These are phyloP conservation scores for Zychaea mexicana DNA, from an alignment of 371 early-diverging fungal genomes.

Conservation along the genomic window DNA sequence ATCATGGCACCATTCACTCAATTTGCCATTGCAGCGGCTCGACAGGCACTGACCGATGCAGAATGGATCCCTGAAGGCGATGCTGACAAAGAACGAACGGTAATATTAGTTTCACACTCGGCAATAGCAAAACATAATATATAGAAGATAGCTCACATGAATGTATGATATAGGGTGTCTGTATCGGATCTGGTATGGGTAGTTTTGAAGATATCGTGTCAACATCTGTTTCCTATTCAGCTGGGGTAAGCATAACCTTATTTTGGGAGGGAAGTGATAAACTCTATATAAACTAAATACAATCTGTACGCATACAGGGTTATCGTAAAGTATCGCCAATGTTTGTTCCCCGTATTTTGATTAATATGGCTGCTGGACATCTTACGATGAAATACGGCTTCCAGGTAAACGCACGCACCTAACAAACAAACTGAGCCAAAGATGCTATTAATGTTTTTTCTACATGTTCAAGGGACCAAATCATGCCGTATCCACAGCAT, in stretches of 20 bases:
- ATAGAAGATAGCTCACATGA: slow-evolving; percentile 58
- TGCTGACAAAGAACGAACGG: slow-evolving; percentile 62
- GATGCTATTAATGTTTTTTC: not conserved
- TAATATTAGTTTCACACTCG: slow-evolving; percentile 18
- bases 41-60: slow-evolving; percentile 87
- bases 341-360: slow-evolving; percentile 88
- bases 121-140: too few relatives aligned
- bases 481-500: slow-evolving; percentile 91
- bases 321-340: slow-evolving; percentile 82
- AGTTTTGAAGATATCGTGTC: slow-evolving; percentile 82
- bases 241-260: slow-evolving; percentile 44
- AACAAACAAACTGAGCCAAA: not conserved
- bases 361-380: slow-evolving; percentile 95
- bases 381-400: slow-evolving; percentile 88
- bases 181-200: slow-evolving; percentile 93
- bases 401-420: slow-evolving; percentile 42
- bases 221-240: slow-evolving; percentile 54
- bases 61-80: slow-evolving; percentile 62
- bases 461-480: slow-evolving; percentile 75
- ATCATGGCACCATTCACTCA: slow-evolving; percentile 86
- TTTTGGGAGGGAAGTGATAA: too few relatives aligned
- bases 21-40: slow-evolving; percentile 84
- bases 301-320: too few relatives aligned
- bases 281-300: too few relatives aligned
- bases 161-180: slow-evolving; percentile 84